A percentile compares a stretch with the other conserved stretches of the same genome.
Evolutionary conservation across 495 filamentous ascomycete genomes (phyloP).

Genomic region (Tirmania nivea): DNA sequence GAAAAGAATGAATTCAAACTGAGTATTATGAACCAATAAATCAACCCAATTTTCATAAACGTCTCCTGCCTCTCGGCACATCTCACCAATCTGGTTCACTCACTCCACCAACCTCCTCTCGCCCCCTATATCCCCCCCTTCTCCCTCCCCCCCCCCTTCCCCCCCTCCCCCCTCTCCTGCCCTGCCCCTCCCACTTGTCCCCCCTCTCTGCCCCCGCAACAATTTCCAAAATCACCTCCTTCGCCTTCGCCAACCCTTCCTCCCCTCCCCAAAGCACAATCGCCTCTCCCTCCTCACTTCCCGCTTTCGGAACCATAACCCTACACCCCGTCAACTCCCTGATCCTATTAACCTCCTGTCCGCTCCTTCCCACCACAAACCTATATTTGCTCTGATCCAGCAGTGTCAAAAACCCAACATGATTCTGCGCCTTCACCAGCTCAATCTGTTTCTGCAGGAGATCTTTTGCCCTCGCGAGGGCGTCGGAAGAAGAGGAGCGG

Average conservation of each 20-base stretch:
- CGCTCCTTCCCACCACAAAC: conserved; percentile 71
- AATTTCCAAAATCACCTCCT: conserved; percentile 64
- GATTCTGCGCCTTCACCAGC: conserved; percentile 45
- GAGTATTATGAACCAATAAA: no score
- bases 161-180: background rate
- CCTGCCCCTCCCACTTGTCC: conserved; percentile 1
- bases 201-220: conserved; percentile 35
- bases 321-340: conserved; percentile 77
- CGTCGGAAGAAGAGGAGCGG: conserved; percentile 28
- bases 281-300: conserved; percentile 45
- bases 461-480: conserved; percentile 53
- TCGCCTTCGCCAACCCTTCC: conserved; percentile 70
- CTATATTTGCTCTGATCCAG: conserved; percentile 79
- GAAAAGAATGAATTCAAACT: no score
- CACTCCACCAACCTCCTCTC: no score
- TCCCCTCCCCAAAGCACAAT: conserved; percentile 67
- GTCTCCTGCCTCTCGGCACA: no score
- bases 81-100: no score
- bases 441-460: conserved; percentile 46
- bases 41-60: no score
- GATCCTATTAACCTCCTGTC: conserved; percentile 77
- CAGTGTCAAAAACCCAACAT: conserved; percentile 67
- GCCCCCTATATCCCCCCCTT: no score
- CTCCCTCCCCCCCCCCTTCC: background rate
- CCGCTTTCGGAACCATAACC: conserved; percentile 72